Conservation (phyloP, 805 yeast species). For the Candida railenensis region DNA sequence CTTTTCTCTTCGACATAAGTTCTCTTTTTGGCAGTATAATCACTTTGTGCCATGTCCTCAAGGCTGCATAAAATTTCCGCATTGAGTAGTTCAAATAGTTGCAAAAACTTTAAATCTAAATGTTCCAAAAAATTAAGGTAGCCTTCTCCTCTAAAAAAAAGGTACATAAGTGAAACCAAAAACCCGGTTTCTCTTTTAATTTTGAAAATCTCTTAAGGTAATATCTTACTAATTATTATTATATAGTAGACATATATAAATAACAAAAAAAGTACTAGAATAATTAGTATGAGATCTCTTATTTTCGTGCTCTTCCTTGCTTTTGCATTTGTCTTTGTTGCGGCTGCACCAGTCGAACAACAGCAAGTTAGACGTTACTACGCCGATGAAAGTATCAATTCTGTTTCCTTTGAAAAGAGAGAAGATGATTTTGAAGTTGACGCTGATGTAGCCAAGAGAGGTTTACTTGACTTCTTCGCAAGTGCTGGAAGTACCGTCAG, state of each 20-base stretch:
- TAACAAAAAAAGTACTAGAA: not conserved
- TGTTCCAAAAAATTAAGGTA: not conserved
- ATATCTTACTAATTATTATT: not conserved
- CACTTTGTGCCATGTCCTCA: not conserved
- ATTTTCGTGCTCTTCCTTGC: not conserved
- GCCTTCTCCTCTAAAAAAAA: not conserved
- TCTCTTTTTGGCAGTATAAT: not conserved
- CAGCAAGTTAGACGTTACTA: not conserved
- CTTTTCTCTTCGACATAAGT: too few species aligned
- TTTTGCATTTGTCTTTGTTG: not conserved
- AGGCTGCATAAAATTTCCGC: not conserved
- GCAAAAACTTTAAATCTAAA: not conserved
- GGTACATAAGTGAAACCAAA: not conserved
- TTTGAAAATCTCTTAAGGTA: not conserved
- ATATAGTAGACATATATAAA: not conserved
- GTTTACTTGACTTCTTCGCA: not conserved
- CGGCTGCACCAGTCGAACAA: not conserved
- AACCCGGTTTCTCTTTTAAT: not conserved
- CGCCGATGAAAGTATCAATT: not conserved
- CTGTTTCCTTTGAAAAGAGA: slow-evolving; percentile 1
- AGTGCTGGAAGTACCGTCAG: not conserved
- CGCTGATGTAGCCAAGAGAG: not conserved
- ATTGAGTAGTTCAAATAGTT: not conserved
- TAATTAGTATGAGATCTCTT: not conserved
- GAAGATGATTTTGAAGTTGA: not conserved